Evolutionary conservation across 169 alveolate genomes (phyloP).

Genomic region (Cryptosporidium xiaoi): DNA sequence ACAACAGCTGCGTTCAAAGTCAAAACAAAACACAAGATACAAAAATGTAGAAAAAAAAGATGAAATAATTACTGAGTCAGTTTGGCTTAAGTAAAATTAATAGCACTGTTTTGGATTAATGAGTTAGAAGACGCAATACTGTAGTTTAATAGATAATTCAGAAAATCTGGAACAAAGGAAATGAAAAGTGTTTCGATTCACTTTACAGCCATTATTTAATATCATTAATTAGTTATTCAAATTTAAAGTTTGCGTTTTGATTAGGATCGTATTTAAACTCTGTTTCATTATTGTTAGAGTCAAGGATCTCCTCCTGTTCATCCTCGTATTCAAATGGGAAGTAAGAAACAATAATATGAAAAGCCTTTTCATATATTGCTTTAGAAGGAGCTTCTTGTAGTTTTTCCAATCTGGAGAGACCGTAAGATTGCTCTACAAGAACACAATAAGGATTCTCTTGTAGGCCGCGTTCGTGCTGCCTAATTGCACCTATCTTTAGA

Average conservation of each 20-base stretch:
- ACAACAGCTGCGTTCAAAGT: too few relatives aligned
- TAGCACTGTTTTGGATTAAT: too few relatives aligned
- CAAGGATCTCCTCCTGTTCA: slow-evolving; percentile 47
- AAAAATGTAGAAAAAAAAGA: too few relatives aligned
- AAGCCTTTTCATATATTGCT: slow-evolving; percentile 83
- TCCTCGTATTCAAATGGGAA: slow-evolving; percentile 75
- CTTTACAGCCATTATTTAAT: too few relatives aligned
- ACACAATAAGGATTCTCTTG: slow-evolving; percentile 87
- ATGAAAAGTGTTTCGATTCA: too few relatives aligned
- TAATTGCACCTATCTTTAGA: slow-evolving; percentile 88
- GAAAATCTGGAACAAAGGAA: too few relatives aligned
- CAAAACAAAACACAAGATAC: too few relatives aligned
- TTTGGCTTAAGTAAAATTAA: too few relatives aligned
- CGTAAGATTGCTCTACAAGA: slow-evolving; percentile 85
- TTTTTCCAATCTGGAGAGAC: slow-evolving; percentile 81
- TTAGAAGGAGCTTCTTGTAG: slow-evolving; percentile 84
- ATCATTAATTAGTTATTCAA: slow-evolving; percentile 15
- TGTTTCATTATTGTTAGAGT: slow-evolving; percentile 3
- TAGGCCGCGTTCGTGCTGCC: slow-evolving; percentile 82
- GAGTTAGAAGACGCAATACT: too few relatives aligned
- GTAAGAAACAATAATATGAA: slow-evolving; percentile 80
- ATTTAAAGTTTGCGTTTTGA: slow-evolving; percentile 30
- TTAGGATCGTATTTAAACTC: slow-evolving; percentile 49
- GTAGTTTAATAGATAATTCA: too few relatives aligned
- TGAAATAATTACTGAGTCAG: too few relatives aligned